These are phyloP conservation scores for Phytophthora litchii DNA, from an alignment of 352 stramenopile species.

Conservation along the genomic window DNA sequence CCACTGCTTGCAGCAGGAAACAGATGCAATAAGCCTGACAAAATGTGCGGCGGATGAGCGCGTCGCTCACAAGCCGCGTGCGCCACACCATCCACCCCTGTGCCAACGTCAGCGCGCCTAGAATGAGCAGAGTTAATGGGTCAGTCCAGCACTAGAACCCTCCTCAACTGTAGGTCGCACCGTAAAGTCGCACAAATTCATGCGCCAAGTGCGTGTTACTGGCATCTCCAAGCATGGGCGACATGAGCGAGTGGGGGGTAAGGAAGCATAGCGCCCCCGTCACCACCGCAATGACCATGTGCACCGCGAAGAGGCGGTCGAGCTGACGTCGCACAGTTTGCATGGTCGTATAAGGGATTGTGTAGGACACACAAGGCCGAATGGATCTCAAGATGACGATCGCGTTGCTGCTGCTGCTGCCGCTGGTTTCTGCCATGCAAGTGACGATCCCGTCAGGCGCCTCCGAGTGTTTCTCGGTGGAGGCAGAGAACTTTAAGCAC, in stretches of 20 bases:
- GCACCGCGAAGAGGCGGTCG: conserved; percentile 81
- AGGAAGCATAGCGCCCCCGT: conserved; percentile 76
- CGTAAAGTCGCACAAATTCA: conserved; percentile 88
- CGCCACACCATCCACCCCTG: conserved; percentile 89
- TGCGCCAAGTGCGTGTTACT: conserved; percentile 87
- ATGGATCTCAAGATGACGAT: conserved; percentile 1
- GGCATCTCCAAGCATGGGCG: conserved; percentile 69
- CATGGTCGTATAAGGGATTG: conserved; percentile 24
- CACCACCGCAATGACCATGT: conserved; percentile 72
- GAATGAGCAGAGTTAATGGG: neutral
- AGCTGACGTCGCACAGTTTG: conserved; percentile 75
- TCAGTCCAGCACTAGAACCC: conserved; percentile 1
- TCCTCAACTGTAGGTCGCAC: conserved; percentile 25
- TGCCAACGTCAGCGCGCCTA: conserved; percentile 79
- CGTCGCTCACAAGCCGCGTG: conserved; percentile 85
- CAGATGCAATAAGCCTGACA: conserved; percentile 90
- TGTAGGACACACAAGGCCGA: neutral
- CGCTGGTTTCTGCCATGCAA: conserved; percentile 43
- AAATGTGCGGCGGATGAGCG: conserved; percentile 85
- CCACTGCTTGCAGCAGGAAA: conserved; percentile 79
- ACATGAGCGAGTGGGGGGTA: conserved; percentile 82
- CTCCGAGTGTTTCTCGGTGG: conserved; percentile 77
- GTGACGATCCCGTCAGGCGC: conserved; percentile 47
- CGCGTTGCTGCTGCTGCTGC: conserved; percentile 16
- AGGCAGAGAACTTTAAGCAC: conserved; percentile 75